Evolutionary conservation across 352 stramenopile species (phyloP).

Genomic region (Nothophytophthora sp.): DNA sequence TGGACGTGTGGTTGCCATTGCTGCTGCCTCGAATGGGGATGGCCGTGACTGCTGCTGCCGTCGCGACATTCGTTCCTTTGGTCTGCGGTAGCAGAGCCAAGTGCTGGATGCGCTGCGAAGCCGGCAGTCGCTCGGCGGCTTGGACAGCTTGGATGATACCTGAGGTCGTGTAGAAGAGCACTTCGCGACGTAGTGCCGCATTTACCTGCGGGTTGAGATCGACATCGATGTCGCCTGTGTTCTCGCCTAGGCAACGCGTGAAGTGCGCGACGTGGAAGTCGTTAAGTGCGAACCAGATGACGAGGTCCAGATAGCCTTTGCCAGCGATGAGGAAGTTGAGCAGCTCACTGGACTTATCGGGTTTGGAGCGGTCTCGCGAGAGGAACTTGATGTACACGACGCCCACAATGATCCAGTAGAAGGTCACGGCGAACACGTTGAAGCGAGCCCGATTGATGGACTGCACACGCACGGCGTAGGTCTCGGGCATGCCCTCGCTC

Average conservation of each 20-base stretch:
- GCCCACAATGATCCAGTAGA: conserved; percentile 86
- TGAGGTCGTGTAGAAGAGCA: conserved; percentile 91
- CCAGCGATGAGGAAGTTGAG: conserved; percentile 88
- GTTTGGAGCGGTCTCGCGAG: conserved; percentile 51
- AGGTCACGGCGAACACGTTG: conserved; percentile 86
- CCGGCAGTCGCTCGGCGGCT: conserved; percentile 68
- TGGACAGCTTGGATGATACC: conserved; percentile 89
- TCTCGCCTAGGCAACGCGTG: conserved; percentile 58
- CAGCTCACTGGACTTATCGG: conserved; percentile 66
- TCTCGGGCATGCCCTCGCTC: conserved; percentile 88
- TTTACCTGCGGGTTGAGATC: conserved; percentile 90
- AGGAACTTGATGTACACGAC: conserved; percentile 84
- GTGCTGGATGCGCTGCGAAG: conserved; percentile 83
- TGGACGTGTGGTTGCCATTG: conserved; percentile 25
- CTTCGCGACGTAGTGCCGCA: conserved; percentile 79
- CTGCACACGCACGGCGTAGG: conserved; percentile 82
- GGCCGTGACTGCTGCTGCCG: conserved; percentile 21
- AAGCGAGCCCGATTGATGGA: conserved; percentile 89
- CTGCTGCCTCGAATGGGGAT: conserved; percentile 31
- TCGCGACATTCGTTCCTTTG: conserved; percentile 36
- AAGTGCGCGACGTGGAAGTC: conserved; percentile 85
- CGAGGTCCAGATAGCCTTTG: conserved; percentile 88
- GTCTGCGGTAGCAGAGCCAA: conserved; percentile 80
- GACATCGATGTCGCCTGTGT: conserved; percentile 68
- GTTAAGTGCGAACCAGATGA: conserved; percentile 90